Evolutionary conservation across 208 protist genomes (phyloP).

Genomic region (Leishmania major): DNA sequence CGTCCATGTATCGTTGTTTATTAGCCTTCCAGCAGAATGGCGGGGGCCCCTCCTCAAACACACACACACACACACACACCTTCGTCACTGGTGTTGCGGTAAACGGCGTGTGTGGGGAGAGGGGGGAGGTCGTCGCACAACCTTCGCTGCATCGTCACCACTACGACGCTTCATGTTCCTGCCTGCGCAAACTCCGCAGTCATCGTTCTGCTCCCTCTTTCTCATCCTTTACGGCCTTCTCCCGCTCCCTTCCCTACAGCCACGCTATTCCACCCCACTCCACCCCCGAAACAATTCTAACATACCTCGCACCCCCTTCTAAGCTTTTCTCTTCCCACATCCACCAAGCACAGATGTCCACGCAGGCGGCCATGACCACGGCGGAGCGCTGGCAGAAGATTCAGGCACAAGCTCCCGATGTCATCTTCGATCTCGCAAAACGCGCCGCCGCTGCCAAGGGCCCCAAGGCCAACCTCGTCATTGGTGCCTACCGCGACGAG

Average conservation of each 20-base stretch:
- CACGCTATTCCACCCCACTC: neutral
- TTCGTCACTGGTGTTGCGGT: neutral
- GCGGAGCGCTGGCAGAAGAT: constrained; percentile 35
- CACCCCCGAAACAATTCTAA: neutral
- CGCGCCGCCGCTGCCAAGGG: constrained; percentile 45
- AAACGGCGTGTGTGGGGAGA: neutral
- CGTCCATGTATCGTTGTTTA: neutral
- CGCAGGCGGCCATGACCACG: constrained; percentile 12
- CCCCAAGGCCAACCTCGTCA: constrained; percentile 96
- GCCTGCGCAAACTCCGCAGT: constrained; percentile 13
- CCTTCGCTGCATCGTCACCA: neutral
- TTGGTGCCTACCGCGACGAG: constrained; percentile 98
- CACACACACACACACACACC: too few relatives aligned
- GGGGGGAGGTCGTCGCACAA: neutral
- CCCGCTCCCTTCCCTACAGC: neutral
- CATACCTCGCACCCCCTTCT: neutral
- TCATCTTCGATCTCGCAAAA: constrained; percentile 50
- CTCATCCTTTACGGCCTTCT: neutral
- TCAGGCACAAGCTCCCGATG: constrained; percentile 39
- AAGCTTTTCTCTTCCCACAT: neutral
- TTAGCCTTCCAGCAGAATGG: neutral
- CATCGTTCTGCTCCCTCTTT: neutral
- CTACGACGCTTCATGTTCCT: neutral
- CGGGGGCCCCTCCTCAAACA: too few relatives aligned
- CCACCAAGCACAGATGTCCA: neutral